Evolutionary conservation across 495 filamentous ascomycete species (phyloP).

Genomic region (Penicillium antarcticum): DNA sequence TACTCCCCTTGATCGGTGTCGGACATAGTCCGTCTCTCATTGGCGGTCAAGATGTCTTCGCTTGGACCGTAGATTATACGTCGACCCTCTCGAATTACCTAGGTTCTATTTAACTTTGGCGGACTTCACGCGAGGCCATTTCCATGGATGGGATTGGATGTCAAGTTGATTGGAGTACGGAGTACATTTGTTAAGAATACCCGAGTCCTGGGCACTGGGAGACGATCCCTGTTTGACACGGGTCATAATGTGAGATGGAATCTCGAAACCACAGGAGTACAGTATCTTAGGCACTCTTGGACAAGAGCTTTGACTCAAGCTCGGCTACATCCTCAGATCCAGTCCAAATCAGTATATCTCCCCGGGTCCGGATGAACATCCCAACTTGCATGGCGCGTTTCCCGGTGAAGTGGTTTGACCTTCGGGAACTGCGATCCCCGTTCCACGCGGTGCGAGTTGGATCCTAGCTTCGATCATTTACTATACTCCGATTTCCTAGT

Average conservation of each 20-base stretch:
- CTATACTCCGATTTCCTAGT: background rate
- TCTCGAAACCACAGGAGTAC: background rate
- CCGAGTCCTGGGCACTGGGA: slow-evolving; percentile 13
- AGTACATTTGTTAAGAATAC: slow-evolving; percentile 1
- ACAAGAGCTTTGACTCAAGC: no score
- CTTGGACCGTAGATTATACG: no score
- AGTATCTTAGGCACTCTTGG: no score
- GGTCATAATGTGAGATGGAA: background rate
- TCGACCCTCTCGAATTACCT: no score
- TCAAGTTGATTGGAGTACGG: background rate
- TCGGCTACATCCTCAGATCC: background rate
- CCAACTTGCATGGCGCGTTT: slow-evolving; percentile 6
- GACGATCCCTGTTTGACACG: slow-evolving; percentile 4
- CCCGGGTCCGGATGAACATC: slow-evolving; percentile 5
- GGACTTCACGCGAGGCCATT: background rate
- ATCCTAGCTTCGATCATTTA: slow-evolving; percentile 10
- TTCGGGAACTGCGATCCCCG: slow-evolving; percentile 9
- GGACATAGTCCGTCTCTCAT: background rate
- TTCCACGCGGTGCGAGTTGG: slow-evolving; percentile 1
- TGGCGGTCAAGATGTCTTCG: background rate
- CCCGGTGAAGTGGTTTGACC: slow-evolving; percentile 12
- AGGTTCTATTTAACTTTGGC: background rate
- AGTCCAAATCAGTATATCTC: background rate
- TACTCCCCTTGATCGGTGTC: background rate
- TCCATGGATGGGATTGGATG: background rate